These are phyloP conservation scores for Candida corydali DNA, from an alignment of 805 yeast genomes.

Conservation along the genomic window DNA sequence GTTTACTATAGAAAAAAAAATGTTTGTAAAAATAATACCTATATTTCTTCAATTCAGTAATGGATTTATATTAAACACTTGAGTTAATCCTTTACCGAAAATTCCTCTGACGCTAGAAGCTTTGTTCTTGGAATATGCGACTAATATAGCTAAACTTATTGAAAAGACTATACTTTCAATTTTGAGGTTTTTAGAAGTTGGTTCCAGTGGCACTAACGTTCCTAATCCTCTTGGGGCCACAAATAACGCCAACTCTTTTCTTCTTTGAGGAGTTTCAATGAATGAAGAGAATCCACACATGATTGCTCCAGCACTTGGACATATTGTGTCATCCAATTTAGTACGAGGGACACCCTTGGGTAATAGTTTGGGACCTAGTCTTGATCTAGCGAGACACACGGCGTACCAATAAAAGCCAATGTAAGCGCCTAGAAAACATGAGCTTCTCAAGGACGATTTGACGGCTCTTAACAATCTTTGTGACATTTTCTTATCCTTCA, in stretches of 20 bases:
- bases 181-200: constrained; percentile 19
- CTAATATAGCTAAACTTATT: constrained; percentile 30
- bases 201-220: constrained; percentile 24
- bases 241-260: constrained; percentile 46
- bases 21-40: not conserved
- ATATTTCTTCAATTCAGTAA: not conserved
- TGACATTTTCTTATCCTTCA: constrained; percentile 13
- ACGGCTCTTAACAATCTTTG: constrained; percentile 18
- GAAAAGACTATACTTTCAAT: constrained; percentile 31
- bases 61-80: constrained; percentile 13
- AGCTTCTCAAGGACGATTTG: constrained; percentile 32
- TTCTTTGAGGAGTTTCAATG: constrained; percentile 35
- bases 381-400: constrained; percentile 40
- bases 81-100: constrained; percentile 30
- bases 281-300: constrained; percentile 40
- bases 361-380: constrained; percentile 36
- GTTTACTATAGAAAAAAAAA: not conserved
- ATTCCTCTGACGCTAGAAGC: constrained; percentile 32
- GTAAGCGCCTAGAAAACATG: constrained; percentile 40
- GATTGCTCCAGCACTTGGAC: constrained; percentile 37
- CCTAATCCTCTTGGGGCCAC: constrained; percentile 41
- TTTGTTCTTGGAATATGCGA: constrained; percentile 27
- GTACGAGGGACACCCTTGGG: constrained; percentile 31
- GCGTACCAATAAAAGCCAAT: constrained; percentile 44
- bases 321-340: constrained; percentile 35